A percentile compares a stretch with the other conserved stretches of the same genome.
Evolutionary conservation across 495 filamentous ascomycete genomes (phyloP).

Genomic region (Cenococcum geophilum): DNA sequence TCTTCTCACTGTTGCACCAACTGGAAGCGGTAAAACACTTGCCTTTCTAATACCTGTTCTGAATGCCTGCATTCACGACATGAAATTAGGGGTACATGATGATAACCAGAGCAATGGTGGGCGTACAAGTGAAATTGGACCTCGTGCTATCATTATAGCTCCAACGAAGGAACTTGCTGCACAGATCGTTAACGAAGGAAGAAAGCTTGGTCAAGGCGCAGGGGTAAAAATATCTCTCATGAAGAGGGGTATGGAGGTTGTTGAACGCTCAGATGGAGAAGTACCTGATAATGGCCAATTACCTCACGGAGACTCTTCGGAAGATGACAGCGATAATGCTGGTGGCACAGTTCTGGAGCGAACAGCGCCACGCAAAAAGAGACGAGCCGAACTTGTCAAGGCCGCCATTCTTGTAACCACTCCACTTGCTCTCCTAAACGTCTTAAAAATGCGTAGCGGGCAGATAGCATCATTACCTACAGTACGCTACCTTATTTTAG

Average conservation of each 20-base stretch:
- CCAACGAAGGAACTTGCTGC: constrained; percentile 87
- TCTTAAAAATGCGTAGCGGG: constrained; percentile 48
- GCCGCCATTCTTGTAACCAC: constrained; percentile 86
- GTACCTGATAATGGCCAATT: neutral
- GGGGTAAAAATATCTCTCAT: constrained; percentile 75
- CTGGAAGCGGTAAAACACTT: constrained; percentile 94
- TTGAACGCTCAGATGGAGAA: constrained; percentile 40
- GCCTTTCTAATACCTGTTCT: constrained; percentile 84
- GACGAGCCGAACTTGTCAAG: constrained; percentile 43
- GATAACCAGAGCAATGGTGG: neutral
- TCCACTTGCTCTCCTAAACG: constrained; percentile 69
- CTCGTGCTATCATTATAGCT: constrained; percentile 65
- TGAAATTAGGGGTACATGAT: constrained; percentile 31
- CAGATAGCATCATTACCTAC: constrained; percentile 50
- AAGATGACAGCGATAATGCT: constrained; percentile 34
- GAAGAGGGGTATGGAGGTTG: constrained; percentile 72
- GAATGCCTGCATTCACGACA: constrained; percentile 58
- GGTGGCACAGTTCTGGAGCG: neutral
- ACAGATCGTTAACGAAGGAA: constrained; percentile 89
- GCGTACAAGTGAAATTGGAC: constrained; percentile 14
- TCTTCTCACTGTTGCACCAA: constrained; percentile 84
- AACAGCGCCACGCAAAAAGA: constrained; percentile 27
- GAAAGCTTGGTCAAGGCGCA: constrained; percentile 71
- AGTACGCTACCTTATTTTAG: constrained; percentile 69
- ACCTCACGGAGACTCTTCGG: constrained; percentile 12